phyloP scores from a whole-genome alignment of 768 basidiomycete genomes.

The Coprinopsis marcescibilis region DNA sequence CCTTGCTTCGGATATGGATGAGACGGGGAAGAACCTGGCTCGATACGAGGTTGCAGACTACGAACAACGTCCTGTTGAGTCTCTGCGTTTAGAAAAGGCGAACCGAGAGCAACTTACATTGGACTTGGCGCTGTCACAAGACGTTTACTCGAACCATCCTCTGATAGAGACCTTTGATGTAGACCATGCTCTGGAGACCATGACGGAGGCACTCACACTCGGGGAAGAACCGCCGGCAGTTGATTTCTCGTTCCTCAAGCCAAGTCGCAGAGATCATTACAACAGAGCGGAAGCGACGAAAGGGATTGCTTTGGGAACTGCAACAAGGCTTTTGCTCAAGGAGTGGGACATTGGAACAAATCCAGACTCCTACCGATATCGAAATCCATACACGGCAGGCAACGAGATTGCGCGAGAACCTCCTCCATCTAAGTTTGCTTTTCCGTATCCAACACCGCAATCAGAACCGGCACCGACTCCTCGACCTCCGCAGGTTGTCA shows the following conservation, averaged over 20 bases:
- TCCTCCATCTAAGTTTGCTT: too few relatives aligned
- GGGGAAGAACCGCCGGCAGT: conserved; percentile 51
- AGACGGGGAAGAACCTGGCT: conserved; percentile 31
- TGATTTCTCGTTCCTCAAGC: conserved; percentile 57
- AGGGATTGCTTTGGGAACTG: conserved; percentile 31
- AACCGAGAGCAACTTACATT: conserved; percentile 57
- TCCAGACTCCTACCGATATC: conserved; percentile 44
- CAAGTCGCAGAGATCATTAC: conserved; percentile 28
- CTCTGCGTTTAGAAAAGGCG: conserved; percentile 42
- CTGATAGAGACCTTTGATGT: conserved; percentile 25
- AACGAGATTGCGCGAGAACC: not conserved
- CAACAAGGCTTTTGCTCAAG: conserved; percentile 57
- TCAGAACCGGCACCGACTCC: conserved; percentile 7
- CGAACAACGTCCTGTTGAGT: conserved; percentile 30
- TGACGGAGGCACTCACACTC: conserved; percentile 57
- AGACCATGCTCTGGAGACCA: conserved; percentile 40
- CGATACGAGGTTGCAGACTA: conserved; percentile 38
- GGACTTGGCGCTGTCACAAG: conserved; percentile 55
- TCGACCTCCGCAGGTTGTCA: not conserved
- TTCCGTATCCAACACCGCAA: not conserved
- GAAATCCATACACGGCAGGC: conserved; percentile 45
- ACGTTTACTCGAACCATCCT: conserved; percentile 47
- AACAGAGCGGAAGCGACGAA: conserved; percentile 18
- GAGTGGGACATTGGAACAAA: conserved; percentile 61
- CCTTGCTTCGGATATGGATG: conserved; percentile 24